Percentiles rank a stretch among this genome's conserved stretches.
Conservation (phyloP, 176 grass and related monocot genomes). For the Calamus simplicifolius region DNA sequence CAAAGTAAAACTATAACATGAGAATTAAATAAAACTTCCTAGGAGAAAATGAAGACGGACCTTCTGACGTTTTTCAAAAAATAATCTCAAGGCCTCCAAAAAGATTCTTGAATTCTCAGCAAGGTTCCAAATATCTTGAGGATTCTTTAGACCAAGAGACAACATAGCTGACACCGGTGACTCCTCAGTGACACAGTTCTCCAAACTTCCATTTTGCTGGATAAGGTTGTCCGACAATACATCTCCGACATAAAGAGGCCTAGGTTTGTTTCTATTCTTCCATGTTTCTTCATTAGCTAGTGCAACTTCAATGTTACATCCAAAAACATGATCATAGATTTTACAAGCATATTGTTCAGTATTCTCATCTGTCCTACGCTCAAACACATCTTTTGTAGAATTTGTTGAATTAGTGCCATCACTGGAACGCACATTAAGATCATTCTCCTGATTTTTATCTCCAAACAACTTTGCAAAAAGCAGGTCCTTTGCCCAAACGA, state of each 20-base stretch:
- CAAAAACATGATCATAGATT: constrained; percentile 94
- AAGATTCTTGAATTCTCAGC: constrained; percentile 87
- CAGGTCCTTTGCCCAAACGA: constrained; percentile 98
- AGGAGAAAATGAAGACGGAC: constrained; percentile 15
- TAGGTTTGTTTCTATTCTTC: constrained; percentile 70
- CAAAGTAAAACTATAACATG: not conserved
- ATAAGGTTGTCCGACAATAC: constrained; percentile 35
- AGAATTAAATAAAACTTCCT: not conserved
- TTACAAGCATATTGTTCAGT: constrained; percentile 61
- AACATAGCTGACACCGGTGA: constrained; percentile 56
- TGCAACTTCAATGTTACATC: constrained; percentile 74
- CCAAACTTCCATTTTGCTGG: constrained; percentile 42
- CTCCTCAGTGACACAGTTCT: constrained; percentile 18
- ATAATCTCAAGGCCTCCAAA: constrained; percentile 76
- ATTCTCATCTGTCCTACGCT: constrained; percentile 47
- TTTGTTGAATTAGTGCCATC: constrained; percentile 47
- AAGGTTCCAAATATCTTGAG: constrained; percentile 87
- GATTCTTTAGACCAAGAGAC: constrained; percentile 65
- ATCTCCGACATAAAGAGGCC: constrained; percentile 59
- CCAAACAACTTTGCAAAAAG: constrained; percentile 98
- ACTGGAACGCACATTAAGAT: constrained; percentile 69
- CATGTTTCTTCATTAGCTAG: constrained; percentile 87
- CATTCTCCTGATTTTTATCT: constrained; percentile 91
- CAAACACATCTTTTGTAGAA: constrained; percentile 54
- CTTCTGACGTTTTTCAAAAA: constrained; percentile 83